Evolutionary conservation across 2,329 filamentous ascomycete genomes (phyloP), one percentile per base, ranked within the genome.

Genomic region (Xylaria sp.): DNA sequence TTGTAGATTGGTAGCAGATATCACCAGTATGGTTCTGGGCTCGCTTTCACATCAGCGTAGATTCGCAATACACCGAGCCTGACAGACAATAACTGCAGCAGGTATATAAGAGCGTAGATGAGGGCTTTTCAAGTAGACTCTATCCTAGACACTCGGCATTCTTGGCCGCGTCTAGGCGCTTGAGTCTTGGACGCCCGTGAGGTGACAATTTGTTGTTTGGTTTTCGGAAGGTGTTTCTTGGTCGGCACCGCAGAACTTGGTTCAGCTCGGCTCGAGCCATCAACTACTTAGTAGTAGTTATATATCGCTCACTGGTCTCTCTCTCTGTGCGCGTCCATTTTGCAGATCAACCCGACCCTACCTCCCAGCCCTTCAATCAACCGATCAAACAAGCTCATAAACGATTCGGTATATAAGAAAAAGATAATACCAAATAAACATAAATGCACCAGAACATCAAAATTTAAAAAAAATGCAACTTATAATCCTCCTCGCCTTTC

Each of bases 131-230:
- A 22, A 7, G 6, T 27, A 15, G 9, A 27, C 10, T 27, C 25
- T 15, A 53, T 31, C 17, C 29, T 42, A 17, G 29, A 36, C 39
- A 39, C 62, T 65, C 31, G 62, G 62, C 62, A 36, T 47, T 25
- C 55, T 65, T 65, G 62, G 62, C 55, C 27, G 44, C 9, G 25
- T 22, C 55, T 44, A 49, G 33, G 55, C 56, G 29, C 20, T 45
- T n/a, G 5, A 33, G 9, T 58, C 22, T 9, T 22, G 39, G 25
- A n/a, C 15, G 15, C 15, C 11, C 45, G 29, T 15, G 11, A 29
- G 45, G 17, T 15, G 13, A 27, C 27, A 45, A 29, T 11, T 22
- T 11, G 22, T 27, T 10, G 17, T 58, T 13, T 15, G 3, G 38
- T 58, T 13, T 5, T 45, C 1, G 22, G 22, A 20, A 25, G 50